Percentiles rank a stretch among this genome's conserved stretches.
Conservation (phyloP, 768 basidiomycete genomes). For the Mycena alexandri region DNA sequence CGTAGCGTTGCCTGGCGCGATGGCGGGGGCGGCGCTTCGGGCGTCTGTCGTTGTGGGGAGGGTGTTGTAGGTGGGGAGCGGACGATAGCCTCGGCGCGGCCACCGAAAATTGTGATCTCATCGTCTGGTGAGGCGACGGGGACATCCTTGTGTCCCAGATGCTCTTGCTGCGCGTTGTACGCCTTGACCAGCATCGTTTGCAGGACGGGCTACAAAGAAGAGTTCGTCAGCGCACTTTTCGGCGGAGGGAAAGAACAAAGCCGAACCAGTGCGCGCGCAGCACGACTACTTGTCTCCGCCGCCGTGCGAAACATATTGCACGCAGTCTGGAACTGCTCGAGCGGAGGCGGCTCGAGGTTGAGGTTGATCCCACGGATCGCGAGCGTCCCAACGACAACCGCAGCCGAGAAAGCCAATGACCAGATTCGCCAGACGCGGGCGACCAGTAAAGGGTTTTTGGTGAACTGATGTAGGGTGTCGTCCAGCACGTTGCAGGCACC, state of each 20-base stretch:
- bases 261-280: slow-evolving; percentile 61
- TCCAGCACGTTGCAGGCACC: slow-evolving; percentile 62
- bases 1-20: slow-evolving; percentile 16
- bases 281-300: slow-evolving; percentile 61
- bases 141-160: slow-evolving; percentile 30
- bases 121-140: slow-evolving; percentile 45
- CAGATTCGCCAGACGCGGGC: slow-evolving; percentile 71
- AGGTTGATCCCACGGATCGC: slow-evolving; percentile 61
- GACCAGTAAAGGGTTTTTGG: slow-evolving; percentile 58
- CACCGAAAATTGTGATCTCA: slow-evolving; percentile 53
- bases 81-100: slow-evolving; percentile 47
- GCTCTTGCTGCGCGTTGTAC: slow-evolving; percentile 44
- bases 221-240: neutral
- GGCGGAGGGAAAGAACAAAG: neutral
- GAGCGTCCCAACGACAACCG: slow-evolving; percentile 68
- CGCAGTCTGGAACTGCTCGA: slow-evolving; percentile 61
- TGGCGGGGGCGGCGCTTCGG: neutral
- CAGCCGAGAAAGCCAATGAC: slow-evolving; percentile 67
- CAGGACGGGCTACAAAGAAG: slow-evolving; percentile 55
- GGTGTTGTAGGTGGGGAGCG: slow-evolving; percentile 17
- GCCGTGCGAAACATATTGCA: slow-evolving; percentile 59
- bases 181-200: slow-evolving; percentile 60
- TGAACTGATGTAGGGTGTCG: slow-evolving; percentile 55
- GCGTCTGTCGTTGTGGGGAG: slow-evolving; percentile 11
- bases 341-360: slow-evolving; percentile 59